A percentile compares a stretch with the other conserved stretches of the same genome.
These are phyloP conservation scores for Diutina rugosa DNA, from an alignment of 1,139 yeast species.

Conservation along the genomic window DNA sequence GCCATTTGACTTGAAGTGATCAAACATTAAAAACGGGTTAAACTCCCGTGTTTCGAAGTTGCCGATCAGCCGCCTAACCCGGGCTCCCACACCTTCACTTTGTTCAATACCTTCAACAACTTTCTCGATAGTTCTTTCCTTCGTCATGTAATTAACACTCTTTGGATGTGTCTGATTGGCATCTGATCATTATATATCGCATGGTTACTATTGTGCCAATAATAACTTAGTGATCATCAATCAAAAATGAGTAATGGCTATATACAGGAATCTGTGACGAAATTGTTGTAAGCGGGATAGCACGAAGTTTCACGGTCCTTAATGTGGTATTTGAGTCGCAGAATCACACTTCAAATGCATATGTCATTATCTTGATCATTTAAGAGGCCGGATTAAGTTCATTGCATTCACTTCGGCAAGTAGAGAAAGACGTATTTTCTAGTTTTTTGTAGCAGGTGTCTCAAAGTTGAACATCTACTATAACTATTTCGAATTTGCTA, in stretches of 20 bases:
- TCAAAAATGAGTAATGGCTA: neutral
- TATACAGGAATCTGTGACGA: neutral
- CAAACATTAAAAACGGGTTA: conserved; percentile 76
- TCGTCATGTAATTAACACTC: neutral
- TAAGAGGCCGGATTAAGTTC: too few species aligned
- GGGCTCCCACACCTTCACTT: conserved; percentile 81
- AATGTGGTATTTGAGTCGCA: too few species aligned
- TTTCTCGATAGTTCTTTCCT: neutral
- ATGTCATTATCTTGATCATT: too few species aligned
- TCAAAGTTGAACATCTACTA: neutral
- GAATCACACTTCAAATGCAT: too few species aligned
- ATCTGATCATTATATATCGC: neutral
- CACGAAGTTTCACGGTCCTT: too few species aligned
- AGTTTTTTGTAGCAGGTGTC: too few species aligned
- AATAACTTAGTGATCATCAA: neutral
- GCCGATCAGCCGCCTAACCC: conserved; percentile 75
- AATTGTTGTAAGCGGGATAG: too few species aligned
- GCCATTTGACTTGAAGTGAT: conserved; percentile 46
- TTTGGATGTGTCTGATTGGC: neutral
- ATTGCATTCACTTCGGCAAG: too few species aligned
- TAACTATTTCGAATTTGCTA: neutral
- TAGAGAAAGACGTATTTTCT: too few species aligned
- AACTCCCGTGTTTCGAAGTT: conserved; percentile 53
- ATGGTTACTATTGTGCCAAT: too few species aligned
- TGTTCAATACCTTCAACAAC: conserved; percentile 33